Conservation (phyloP, 1,139 yeast species). For the Geotrichum fermentans region DNA sequence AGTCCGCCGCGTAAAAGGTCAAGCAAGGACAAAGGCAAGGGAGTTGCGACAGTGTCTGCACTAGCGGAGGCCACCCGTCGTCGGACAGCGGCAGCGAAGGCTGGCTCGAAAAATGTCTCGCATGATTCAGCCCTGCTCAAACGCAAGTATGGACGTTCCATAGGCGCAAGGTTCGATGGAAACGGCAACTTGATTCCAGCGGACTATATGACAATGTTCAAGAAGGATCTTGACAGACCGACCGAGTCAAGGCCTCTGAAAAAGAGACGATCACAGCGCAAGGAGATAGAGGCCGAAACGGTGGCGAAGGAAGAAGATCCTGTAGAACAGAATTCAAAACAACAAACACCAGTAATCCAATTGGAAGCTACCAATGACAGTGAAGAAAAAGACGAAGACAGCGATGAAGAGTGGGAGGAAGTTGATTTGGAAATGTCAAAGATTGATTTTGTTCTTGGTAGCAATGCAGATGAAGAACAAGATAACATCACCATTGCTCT, state of each 20-base stretch:
- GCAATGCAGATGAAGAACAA: conserved; percentile 38
- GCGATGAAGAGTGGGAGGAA: conserved; percentile 10
- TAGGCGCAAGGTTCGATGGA: conserved; percentile 19
- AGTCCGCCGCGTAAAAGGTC: neutral
- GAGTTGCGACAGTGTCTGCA: neutral
- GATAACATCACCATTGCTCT: conserved; percentile 16
- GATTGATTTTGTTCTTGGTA: conserved; percentile 20
- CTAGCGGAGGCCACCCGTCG: conserved; percentile 5
- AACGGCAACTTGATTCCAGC: conserved; percentile 17
- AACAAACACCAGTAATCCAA: neutral
- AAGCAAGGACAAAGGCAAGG: conserved; percentile 1
- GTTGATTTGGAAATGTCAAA: conserved; percentile 5
- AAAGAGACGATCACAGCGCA: conserved; percentile 3
- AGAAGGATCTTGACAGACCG: neutral
- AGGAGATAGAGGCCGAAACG: neutral
- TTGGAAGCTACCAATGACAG: neutral
- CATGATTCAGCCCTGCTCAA: conserved; percentile 7
- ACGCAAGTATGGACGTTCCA: conserved; percentile 18
- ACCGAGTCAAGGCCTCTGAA: neutral
- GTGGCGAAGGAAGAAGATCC: neutral
- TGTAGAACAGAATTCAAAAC: neutral
- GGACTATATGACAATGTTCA: conserved; percentile 8
- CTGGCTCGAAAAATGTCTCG: neutral
- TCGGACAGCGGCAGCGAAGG: neutral
- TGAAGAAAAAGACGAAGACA: neutral